Evolutionary conservation across 129 eudicot species (phyloP).

Genomic region (Logfia minima): DNA sequence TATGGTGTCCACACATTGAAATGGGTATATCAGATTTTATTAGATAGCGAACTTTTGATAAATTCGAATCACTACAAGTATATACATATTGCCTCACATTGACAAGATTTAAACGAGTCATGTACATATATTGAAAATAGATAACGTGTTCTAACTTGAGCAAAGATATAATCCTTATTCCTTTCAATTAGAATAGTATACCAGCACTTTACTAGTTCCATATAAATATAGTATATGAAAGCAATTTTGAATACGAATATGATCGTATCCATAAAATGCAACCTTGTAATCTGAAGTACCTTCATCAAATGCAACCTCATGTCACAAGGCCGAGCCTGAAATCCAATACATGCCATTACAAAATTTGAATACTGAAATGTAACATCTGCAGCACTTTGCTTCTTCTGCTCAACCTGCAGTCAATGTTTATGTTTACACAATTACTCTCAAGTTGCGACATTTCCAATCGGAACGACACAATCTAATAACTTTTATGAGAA

Average conservation of each 20-base stretch:
- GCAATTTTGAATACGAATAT: not conserved
- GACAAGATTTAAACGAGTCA: not conserved
- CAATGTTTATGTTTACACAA: constrained; percentile 4
- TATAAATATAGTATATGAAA: not conserved
- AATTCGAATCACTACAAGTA: not conserved
- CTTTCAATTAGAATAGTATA: not conserved
- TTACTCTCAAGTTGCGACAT: not conserved
- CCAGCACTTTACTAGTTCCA: not conserved
- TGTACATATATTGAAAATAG: not conserved
- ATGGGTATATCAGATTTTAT: not conserved
- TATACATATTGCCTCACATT: not conserved
- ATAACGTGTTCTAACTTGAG: not conserved
- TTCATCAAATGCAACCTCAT: constrained; percentile 96
- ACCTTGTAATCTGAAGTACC: constrained; percentile 38
- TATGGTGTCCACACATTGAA: not conserved
- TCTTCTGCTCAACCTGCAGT: constrained; percentile 76
- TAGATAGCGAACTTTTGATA: not conserved
- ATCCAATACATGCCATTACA: constrained; percentile 81
- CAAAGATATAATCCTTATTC: not conserved
- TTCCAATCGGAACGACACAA: not conserved
- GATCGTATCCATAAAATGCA: not conserved
- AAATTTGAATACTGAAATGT: constrained; percentile 72
- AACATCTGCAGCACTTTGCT: constrained; percentile 96
- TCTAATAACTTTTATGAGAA: not conserved
- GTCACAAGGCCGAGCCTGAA: constrained; percentile 89